Percentiles rank a stretch among this genome's conserved stretches.
Conservation (phyloP, 805 yeast species). For the Pichia pseudocactophila region DNA sequence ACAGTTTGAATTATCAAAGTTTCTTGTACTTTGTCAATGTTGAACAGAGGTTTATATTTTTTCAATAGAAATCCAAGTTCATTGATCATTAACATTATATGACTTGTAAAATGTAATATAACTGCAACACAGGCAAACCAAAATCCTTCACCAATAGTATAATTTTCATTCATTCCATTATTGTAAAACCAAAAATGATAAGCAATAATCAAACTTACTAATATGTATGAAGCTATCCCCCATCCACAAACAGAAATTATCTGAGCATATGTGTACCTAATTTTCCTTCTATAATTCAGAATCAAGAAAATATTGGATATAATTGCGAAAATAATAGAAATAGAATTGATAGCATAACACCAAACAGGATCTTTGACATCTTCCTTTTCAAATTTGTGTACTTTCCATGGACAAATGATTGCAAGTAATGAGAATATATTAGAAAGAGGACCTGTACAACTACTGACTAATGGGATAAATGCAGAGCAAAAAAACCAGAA, state of each 20-base stretch:
- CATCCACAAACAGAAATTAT: constrained; percentile 54
- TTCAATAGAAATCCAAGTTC: constrained; percentile 49
- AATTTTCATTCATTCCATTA: constrained; percentile 13
- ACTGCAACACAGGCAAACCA: constrained; percentile 72
- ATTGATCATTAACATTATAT: constrained; percentile 44
- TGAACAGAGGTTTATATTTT: constrained; percentile 64
- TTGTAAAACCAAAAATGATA: constrained; percentile 18
- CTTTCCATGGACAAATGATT: constrained; percentile 57
- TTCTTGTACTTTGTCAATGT: constrained; percentile 58
- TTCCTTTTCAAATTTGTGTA: constrained; percentile 6
- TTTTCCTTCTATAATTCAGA: constrained; percentile 54
- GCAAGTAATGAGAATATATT: constrained; percentile 68
- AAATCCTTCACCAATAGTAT: constrained; percentile 50
- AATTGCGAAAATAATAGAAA: constrained; percentile 58
- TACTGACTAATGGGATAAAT: constrained; percentile 66
- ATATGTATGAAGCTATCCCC: constrained; percentile 46
- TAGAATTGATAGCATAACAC: constrained; percentile 47
- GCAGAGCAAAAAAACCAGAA: constrained; percentile 61
- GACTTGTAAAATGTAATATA: constrained; percentile 50
- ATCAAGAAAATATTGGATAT: constrained; percentile 61
- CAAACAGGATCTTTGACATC: constrained; percentile 19
- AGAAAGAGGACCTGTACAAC: constrained; percentile 72
- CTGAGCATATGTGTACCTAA: constrained; percentile 56
- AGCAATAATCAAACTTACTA: constrained; percentile 40
- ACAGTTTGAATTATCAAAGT: constrained; percentile 65